Base-by-base conservation (phyloP, 2,329 filamentous ascomycete genomes). In the Trichoderma polysporum region DNA sequence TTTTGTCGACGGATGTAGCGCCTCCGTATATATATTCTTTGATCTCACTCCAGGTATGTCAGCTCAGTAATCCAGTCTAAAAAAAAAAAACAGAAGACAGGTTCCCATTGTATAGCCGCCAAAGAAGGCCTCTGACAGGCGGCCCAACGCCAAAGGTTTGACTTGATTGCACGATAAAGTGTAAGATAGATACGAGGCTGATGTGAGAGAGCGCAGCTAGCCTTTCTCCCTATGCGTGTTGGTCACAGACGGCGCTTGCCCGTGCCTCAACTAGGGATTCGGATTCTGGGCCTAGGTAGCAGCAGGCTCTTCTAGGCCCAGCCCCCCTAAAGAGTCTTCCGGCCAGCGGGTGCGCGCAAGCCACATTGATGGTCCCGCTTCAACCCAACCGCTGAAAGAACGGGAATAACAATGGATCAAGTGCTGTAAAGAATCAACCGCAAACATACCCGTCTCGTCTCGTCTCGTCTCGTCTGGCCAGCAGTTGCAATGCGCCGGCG, bases 201-300 rank as follows among this genome's bases (percentile, higher is more conserved):
- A 52, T 22, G 47, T 37, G 45, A 52, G 58, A 29, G 33, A 29
- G 41, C 41, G 31, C n/a, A 17, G 29, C 57, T 22, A 47, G 22
- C 31, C 8, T 15, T 25, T 22, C 17, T 54, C 50, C 54, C 53
- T 39, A 50, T 50, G 41, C 58, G 22, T 15, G 54, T 45, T 58
- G 58, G 58, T 61, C 58, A 50, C 58, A 27, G 41, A 12, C 31
- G 58, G 58, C 58, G 58, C 58, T 61, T 61, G 58, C 39, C 45
- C n/a, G 41, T 41, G 41, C 19, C 41, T 58, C 35, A 22, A 45
- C n/a, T 45, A 22, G 41, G 9, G 41, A 19, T n/a, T n/a, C n/a
- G n/a, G n/a, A n/a, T n/a, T n/a, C n/a, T n/a, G n/a, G n/a, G n/a
- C n/a, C n/a, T n/a, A n/a, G n/a, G n/a, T n/a, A n/a, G n/a, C n/a